A percentile compares a stretch with the other conserved stretches of the same genome.
Conservation (phyloP, 805 yeast species). For the Candida coquimbonensis region DNA sequence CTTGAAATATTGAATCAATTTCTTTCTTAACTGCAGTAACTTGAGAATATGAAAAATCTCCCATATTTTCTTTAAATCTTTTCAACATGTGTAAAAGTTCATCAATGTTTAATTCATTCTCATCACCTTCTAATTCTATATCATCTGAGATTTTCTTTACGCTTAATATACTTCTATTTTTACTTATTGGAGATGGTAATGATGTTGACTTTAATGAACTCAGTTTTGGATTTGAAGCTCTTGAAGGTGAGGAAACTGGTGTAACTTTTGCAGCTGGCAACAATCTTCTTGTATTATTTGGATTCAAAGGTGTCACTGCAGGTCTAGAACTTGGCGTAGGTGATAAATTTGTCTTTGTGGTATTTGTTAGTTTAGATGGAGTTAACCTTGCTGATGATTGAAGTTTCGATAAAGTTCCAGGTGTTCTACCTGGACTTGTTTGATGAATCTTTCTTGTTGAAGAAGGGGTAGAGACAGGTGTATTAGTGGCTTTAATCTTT, state of each 20-base stretch:
- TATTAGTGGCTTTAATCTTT: constrained; percentile 15
- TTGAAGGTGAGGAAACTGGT: constrained; percentile 5
- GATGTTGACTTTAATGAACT: constrained; percentile 1
- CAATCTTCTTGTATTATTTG: not conserved
- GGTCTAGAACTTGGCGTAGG: constrained; percentile 12
- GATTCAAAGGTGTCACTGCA: not conserved
- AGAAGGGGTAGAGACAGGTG: not conserved
- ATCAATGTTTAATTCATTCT: constrained; percentile 9
- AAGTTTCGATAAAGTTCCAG: constrained; percentile 5
- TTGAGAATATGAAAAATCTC: constrained; percentile 15
- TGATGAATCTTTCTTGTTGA: not conserved
- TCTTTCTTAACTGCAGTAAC: constrained; percentile 20
- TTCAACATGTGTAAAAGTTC: constrained; percentile 12
- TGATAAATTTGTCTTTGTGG: constrained; percentile 14
- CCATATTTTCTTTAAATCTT: constrained; percentile 14
- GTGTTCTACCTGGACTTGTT: constrained; percentile 1
- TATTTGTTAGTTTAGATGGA: constrained; percentile 15
- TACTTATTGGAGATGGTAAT: constrained; percentile 4
- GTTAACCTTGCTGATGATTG: constrained; percentile 19
- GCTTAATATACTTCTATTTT: constrained; percentile 8
- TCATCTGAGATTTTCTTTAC: constrained; percentile 5
- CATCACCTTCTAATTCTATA: constrained; percentile 5
- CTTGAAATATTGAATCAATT: constrained; percentile 16
- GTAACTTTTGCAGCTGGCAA: not conserved
- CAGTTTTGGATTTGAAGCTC: constrained; percentile 4